Evolutionary conservation across 2,329 filamentous ascomycete genomes (phyloP), one percentile per base, ranked within the genome.

Genomic region (Aspergillus bombycis): DNA sequence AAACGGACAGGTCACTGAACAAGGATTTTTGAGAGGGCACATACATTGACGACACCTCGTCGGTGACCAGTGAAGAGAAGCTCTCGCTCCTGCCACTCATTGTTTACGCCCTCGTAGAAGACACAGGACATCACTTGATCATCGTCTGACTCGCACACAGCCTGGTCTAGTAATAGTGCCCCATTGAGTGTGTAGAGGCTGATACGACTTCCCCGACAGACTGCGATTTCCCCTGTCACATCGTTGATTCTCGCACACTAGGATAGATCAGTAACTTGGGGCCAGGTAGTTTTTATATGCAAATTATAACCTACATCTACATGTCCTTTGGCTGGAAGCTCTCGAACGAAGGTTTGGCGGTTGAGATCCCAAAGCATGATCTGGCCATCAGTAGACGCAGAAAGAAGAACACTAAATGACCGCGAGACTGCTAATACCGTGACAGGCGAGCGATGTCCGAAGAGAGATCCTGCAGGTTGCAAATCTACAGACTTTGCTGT

Each of bases 321-420:
- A 7, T 83, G 78, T 5, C 86, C 83, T 3, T 83, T 82, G 19
- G 83, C 77, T 0, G 88, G 88, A 26, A 94, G 82, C 76, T 88
- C 90, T 52, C 93, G 88, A 7, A 98, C 89, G 72, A 97, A 96
- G 58, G 93, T 91, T 14, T 93, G 86, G 19, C 92, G 88, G 76
- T 98, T 99, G 4, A 99, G 84, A 75, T 98, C 95, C 95, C 95
- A 99, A 4, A 98, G 83, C 72, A 96, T 89, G 12, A 94, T 89
- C 45, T 92, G 89, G 0, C 94, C 94, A 72, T 96, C 92, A 0
- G 85, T 85, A 0, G 91, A 94, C 1, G 91, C 90, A 1, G 93
- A 96, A 3, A 98, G 84, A 58, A 99, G 87, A 0, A 93, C 91
- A 73, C 92, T 94, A 76, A 97, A 96, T 0, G 93, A 91, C 66